Base-by-base conservation (phyloP, 2,329 filamentous ascomycete genomes). In the Kalaharituber pfeilii region DNA sequence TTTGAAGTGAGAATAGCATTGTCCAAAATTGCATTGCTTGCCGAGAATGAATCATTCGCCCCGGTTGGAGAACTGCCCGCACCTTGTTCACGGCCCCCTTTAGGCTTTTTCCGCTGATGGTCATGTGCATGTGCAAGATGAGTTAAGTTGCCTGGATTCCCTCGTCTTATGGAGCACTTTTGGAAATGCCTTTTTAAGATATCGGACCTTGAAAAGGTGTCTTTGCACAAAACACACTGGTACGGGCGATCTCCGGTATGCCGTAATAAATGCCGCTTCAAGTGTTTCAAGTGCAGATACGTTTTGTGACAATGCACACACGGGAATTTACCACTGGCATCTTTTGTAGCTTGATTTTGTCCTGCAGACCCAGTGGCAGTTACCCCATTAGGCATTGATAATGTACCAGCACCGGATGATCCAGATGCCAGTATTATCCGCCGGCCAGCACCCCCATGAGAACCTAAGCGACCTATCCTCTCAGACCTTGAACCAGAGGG, bases 151-250 rank as follows among this genome's bases (percentile, higher is more conserved):
- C 87, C 94, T 53, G 91, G 89, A 71, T 96, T 96, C 56, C 91
- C 91, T 67, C 91, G 82, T 65, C 91, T 82, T 61, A 95, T 86
- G 36, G 91, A 95, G 73, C 91, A 98, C 74, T 98, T 98, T 70
- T 95, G 88, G 72, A 96, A 98, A 72, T 98, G 91, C 61, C 91
- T 86, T 75, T 98, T 98, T 65, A 98, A 73, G 62, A 98, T 96
- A 67, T 98, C 91, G 75, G 87, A 94, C 68, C 91, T 82, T 50
- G 86, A 94, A 71, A 98, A 98, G 29, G 88, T 96, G 70, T 96
- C 91, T 69, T 91, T 87, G 75, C 91, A 98, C 51, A 98, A 76
- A 62, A 94, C 86, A 72, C 91, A 98, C 80, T 93, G 93, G 73
- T 98, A 98, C 55, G 91, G 91, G 62, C 91, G 86, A 69, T 96